Evolutionary conservation across 768 basidiomycete genomes (phyloP).

Genomic region (Leccinum variicolor): DNA sequence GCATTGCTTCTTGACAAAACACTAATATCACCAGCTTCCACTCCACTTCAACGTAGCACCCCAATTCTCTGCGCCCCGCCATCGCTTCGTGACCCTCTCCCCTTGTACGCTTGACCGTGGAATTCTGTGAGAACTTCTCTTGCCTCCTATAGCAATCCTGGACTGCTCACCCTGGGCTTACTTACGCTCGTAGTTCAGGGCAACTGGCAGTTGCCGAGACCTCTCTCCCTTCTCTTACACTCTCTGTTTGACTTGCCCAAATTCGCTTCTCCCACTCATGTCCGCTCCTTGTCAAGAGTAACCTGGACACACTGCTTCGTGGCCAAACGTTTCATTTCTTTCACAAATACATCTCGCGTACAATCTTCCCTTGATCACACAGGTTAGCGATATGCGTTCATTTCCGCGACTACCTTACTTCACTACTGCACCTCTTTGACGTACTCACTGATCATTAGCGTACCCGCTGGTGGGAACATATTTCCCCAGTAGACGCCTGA

Average conservation of each 20-base stretch:
- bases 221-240: not conserved
- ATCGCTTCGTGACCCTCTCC: not conserved
- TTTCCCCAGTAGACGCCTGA: not conserved
- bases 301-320: not conserved
- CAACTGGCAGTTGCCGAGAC: not conserved
- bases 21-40: not conserved
- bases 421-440: conserved; percentile 14
- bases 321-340: conserved; percentile 1
- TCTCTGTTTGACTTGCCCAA: not conserved
- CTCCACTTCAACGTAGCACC: not conserved
- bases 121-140: conserved; percentile 6
- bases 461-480: conserved; percentile 4
- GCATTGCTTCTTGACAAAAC: not conserved
- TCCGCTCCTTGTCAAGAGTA: not conserved
- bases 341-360: conserved; percentile 9
- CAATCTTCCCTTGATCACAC: conserved; percentile 14
- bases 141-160: not conserved
- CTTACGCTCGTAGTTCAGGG: not conserved
- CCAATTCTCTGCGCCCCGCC: not conserved
- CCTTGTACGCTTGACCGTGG: not conserved
- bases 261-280: not conserved
- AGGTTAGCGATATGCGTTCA: conserved; percentile 15
- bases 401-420: conserved; percentile 16
- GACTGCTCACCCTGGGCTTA: not conserved
- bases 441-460: conserved; percentile 13